These are phyloP conservation scores for Schizopora paradoxa DNA, from an alignment of 1,284 basidiomycete species.

Conservation along the genomic window DNA sequence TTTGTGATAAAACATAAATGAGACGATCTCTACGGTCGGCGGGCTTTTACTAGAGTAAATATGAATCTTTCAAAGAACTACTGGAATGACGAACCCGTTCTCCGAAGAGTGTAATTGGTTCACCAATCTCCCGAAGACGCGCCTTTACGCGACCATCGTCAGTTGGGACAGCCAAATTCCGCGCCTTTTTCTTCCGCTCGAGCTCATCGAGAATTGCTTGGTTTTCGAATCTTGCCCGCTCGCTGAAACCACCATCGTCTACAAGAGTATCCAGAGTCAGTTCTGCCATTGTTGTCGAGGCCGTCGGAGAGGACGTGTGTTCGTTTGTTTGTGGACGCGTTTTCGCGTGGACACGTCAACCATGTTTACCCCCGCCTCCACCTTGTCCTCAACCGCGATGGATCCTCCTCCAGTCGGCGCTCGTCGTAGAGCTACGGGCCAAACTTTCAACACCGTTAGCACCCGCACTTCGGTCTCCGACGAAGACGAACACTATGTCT, in stretches of 20 bases:
- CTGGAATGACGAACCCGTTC: slow-evolving; percentile 69
- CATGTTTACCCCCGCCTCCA: background rate
- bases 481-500: slow-evolving; percentile 14
- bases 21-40: slow-evolving; percentile 90
- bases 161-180: slow-evolving; percentile 92
- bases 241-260: slow-evolving; percentile 68
- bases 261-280: slow-evolving; percentile 67
- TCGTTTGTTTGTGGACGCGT: slow-evolving; percentile 5
- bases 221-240: slow-evolving; percentile 70
- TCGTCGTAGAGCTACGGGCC: slow-evolving; percentile 12
- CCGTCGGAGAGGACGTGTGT: slow-evolving; percentile 1
- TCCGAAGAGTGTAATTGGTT: slow-evolving; percentile 96
- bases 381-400: slow-evolving; percentile 7
- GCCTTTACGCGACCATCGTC: slow-evolving; percentile 91
- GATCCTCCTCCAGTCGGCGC: slow-evolving; percentile 15
- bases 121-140: slow-evolving; percentile 85
- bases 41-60: slow-evolving; percentile 42
- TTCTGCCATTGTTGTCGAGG: slow-evolving; percentile 47
- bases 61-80: slow-evolving; percentile 4
- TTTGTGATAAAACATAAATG: slow-evolving; percentile 88
- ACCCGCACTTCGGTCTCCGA: slow-evolving; percentile 12
- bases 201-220: slow-evolving; percentile 84
- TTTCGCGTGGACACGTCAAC: slow-evolving; percentile 9
- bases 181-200: slow-evolving; percentile 93
- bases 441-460: slow-evolving; percentile 7